A percentile compares a stretch with the other conserved stretches of the same genome.
Evolutionary conservation across 2,329 filamentous ascomycete species (phyloP).

Genomic region (Bipolaris cookei): DNA sequence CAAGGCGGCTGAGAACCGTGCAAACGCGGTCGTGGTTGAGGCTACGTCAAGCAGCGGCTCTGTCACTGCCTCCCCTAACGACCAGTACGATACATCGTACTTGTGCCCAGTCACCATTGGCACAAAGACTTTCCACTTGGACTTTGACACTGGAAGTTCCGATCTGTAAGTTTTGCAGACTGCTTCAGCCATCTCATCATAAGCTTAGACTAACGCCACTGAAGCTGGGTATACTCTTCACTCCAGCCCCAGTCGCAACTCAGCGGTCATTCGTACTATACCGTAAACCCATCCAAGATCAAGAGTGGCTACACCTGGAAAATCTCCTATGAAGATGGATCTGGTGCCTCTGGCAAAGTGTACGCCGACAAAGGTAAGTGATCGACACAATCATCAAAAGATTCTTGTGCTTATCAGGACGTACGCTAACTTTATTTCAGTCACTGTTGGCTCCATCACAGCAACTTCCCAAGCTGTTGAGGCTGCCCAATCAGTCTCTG

Average conservation of each 20-base stretch:
- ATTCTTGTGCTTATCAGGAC: not conserved
- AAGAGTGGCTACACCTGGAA: conserved; percentile 61
- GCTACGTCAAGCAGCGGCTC: too few species aligned
- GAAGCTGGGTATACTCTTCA: conserved; percentile 69
- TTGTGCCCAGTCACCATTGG: conserved; percentile 66
- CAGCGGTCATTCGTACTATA: conserved; percentile 65
- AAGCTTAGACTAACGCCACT: not conserved
- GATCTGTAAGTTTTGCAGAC: conserved; percentile 56
- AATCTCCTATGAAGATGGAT: conserved; percentile 71
- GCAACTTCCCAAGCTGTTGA: conserved; percentile 69
- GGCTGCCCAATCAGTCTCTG: conserved; percentile 65
- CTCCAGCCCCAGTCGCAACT: conserved; percentile 60
- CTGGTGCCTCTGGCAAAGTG: conserved; percentile 67
- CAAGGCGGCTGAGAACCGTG: conserved; percentile 44
- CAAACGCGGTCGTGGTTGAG: conserved; percentile 10
- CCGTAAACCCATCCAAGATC: conserved; percentile 55
- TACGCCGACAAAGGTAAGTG: conserved; percentile 62
- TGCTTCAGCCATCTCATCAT: not conserved
- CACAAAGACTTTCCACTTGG: conserved; percentile 66
- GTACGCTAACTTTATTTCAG: conserved; percentile 35
- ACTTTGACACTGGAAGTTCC: conserved; percentile 73
- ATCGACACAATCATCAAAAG: not conserved
- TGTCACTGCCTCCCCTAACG: conserved; percentile 43
- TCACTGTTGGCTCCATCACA: conserved; percentile 65
- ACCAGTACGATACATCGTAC: conserved; percentile 45